Conservation (phyloP, 768 basidiomycete species). For the Kwoniella botswanensis region DNA sequence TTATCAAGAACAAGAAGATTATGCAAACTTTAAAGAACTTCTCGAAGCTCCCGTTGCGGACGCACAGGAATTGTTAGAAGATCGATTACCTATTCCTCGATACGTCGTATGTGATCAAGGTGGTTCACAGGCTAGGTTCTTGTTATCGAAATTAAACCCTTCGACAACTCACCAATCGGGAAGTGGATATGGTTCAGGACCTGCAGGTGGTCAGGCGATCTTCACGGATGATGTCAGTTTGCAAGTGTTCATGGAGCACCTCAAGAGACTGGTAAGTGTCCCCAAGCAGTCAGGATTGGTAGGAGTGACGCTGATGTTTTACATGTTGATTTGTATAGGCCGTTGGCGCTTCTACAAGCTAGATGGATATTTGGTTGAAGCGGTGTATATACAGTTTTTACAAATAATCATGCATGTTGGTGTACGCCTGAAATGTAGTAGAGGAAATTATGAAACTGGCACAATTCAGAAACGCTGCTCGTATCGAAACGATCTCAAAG, state of each 20-base stretch:
- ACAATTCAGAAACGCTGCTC: too few relatives aligned
- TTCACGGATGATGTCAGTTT: conserved; percentile 99
- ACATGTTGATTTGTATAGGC: conserved; percentile 33
- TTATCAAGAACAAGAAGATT: conserved; percentile 97
- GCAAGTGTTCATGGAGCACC: conserved; percentile 70
- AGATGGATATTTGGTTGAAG: conserved; percentile 14
- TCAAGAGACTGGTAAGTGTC: conserved; percentile 76
- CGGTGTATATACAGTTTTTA: neutral
- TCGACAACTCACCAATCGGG: conserved; percentile 95
- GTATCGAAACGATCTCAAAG: too few relatives aligned
- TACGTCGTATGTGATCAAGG: conserved; percentile 98
- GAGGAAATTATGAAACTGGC: too few relatives aligned
- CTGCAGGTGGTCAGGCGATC: conserved; percentile 82
- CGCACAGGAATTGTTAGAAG: conserved; percentile 91
- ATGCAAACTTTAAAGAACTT: conserved; percentile 96
- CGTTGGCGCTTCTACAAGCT: conserved; percentile 57
- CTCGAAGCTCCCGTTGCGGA: conserved; percentile 83
- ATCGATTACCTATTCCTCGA: conserved; percentile 95
- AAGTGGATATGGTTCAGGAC: conserved; percentile 68
- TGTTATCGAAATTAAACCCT: conserved; percentile 93
- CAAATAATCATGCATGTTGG: conserved; percentile 17
- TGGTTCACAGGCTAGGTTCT: conserved; percentile 96
- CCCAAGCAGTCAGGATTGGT: neutral
- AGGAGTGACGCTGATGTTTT: neutral
- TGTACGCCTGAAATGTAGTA: neutral